Base-by-base conservation (phyloP, 2,329 filamentous ascomycete species). In the Microcera coccophila region DNA sequence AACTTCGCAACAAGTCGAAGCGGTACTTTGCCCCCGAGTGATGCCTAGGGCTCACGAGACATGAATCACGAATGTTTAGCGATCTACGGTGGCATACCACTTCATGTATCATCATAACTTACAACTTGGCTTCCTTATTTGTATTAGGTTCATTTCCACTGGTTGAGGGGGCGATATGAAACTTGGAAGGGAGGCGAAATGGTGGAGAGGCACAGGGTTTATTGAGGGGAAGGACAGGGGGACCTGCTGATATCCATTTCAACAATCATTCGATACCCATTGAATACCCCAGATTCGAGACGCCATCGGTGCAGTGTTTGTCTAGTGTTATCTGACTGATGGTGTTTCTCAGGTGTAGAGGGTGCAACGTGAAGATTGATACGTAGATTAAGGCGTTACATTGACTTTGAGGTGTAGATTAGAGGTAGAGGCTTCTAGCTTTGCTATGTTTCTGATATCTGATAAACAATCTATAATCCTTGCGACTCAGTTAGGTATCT, bases 1-100 rank as follows among this genome's bases (percentile, higher is more conserved):
- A 84, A 54, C 70, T 80, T 2, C 73, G 77, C 54, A 84, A 72
- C 57, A 83, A 81, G 59, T 76, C 79, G 32, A 88, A 87, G 62
- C 74, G 83, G 44, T 88, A 88, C 57, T 88, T 88, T 62, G 78
- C 80, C 3, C 81, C 82, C 3, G 83, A 85, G 40, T 80, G 50
- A 68, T 33, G 17, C 17, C 9, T 5, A 40, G 28, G 22, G 24
- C 18, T 5, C 19, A 9, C 35, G 16, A 28, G 39, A n/a, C 33
- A 57, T 46, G 52, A 59, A 41, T 58, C 41, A 57, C 44, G 55
- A 58, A 50, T 41, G 29, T 31, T 37, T 20, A 10, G 31, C 18
- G 17, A 39, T 36, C 37, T 41, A 47, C 45, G 47, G 33, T 43
- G 14, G 24, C 24, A n/a, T 32, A 18, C 36, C 47, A 41, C 38